Evolutionary conservation across 2,329 filamentous ascomycete genomes (phyloP).

Genomic region (Botryosphaeria dothidea): DNA sequence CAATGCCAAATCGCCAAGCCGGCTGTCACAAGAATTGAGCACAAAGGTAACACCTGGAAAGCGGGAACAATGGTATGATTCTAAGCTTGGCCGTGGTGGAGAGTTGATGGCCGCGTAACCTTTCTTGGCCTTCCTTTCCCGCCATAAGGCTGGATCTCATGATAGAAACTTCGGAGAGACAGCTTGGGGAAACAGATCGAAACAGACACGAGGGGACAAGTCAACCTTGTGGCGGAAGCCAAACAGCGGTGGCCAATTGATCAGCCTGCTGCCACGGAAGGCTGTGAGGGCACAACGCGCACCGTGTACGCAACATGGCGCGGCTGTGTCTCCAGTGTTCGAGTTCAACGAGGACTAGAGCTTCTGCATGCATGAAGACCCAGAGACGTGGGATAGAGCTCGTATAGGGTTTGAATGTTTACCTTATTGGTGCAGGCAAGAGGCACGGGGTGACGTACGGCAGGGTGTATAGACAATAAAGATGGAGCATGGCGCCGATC

Average conservation of each 20-base stretch:
- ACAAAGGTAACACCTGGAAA: not conserved
- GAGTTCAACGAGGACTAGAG: not conserved
- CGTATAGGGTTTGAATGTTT: not conserved
- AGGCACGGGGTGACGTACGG: not conserved
- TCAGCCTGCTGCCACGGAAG: not conserved
- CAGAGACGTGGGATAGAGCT: not conserved
- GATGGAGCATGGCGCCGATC: conserved; percentile 1
- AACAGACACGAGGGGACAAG: not conserved
- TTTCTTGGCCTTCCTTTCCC: not conserved
- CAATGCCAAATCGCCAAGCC: not conserved
- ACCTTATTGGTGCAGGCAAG: not conserved
- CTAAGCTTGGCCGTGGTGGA: not conserved
- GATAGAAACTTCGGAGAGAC: not conserved
- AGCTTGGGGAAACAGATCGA: not conserved
- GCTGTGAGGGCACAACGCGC: not conserved
- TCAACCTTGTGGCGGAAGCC: not conserved
- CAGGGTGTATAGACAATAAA: not conserved
- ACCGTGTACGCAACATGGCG: not conserved
- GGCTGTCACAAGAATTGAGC: not conserved
- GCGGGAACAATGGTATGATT: not conserved
- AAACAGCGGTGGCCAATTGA: not conserved
- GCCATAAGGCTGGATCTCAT: not conserved
- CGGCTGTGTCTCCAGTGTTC: not conserved
- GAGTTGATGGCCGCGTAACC: not conserved
- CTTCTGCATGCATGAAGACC: not conserved